A percentile compares a stretch with the other conserved stretches of the same genome.
These are phyloP conservation scores for Incumbomyces lentus DNA, from an alignment of 2,329 filamentous ascomycete species.

Conservation along the genomic window DNA sequence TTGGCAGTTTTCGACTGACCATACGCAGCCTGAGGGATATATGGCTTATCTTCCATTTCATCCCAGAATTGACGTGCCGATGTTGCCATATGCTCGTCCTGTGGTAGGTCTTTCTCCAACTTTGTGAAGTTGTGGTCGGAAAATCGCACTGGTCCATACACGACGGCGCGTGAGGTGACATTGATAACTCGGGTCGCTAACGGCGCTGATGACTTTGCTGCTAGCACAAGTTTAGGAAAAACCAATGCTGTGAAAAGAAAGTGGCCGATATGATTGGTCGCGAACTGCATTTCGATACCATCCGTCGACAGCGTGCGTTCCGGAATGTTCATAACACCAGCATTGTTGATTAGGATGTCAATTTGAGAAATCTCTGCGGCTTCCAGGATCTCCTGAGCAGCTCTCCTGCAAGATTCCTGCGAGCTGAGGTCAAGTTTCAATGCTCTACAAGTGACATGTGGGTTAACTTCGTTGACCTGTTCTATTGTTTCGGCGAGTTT, in stretches of 20 bases:
- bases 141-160: conserved; percentile 25
- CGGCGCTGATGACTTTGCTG: conserved; percentile 13
- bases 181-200: conserved; percentile 23
- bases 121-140: conserved; percentile 26
- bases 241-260: conserved; percentile 33
- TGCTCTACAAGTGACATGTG: conserved; percentile 19
- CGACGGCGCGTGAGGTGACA: conserved; percentile 20
- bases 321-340: conserved; percentile 29
- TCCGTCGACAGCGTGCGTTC: conserved; percentile 22
- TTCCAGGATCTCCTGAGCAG: conserved; percentile 24
- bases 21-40: conserved; percentile 31
- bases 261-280: conserved; percentile 30
- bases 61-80: neutral
- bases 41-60: conserved; percentile 19
- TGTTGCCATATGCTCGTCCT: conserved; percentile 10
- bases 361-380: conserved; percentile 24
- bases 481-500: conserved; percentile 26
- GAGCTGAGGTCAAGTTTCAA: conserved; percentile 28
- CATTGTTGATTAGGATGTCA: conserved; percentile 36
- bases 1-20: conserved; percentile 39
- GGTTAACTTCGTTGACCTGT: conserved; percentile 16
- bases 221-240: conserved; percentile 26
- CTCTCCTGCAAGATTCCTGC: conserved; percentile 23
- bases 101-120: conserved; percentile 14
- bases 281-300: conserved; percentile 30